These are phyloP conservation scores for Schrenkiella parvula DNA, from an alignment of 345 rosid genomes.

Conservation along the genomic window DNA sequence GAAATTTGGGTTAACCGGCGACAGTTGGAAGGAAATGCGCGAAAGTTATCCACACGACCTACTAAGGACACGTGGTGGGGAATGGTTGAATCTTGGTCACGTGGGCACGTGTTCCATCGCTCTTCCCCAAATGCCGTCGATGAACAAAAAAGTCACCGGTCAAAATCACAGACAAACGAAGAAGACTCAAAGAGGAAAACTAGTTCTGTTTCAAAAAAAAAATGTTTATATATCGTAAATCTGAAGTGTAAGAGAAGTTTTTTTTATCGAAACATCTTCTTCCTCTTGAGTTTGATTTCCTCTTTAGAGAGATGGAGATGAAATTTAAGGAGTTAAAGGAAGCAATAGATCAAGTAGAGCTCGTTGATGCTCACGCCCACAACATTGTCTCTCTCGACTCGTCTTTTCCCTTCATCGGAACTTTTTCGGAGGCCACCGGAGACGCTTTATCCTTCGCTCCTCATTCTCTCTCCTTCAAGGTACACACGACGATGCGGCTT, in stretches of 20 bases:
- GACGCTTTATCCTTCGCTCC: conserved; percentile 64
- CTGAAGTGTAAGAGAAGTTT: too few relatives aligned
- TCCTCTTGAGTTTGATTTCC: background rate
- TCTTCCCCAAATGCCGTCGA: background rate
- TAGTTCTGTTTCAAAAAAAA: too few relatives aligned
- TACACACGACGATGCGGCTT: too few relatives aligned
- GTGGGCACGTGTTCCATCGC: background rate
- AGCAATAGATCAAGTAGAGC: conserved; percentile 47
- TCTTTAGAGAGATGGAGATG: conserved; percentile 32
- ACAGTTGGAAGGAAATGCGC: background rate
- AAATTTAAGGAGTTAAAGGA: conserved; percentile 52
- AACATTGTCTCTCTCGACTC: conserved; percentile 73
- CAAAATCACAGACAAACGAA: background rate
- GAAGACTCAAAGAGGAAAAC: background rate
- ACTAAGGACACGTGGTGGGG: background rate
- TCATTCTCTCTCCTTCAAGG: conserved; percentile 86
- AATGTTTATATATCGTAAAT: too few relatives aligned
- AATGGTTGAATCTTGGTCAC: background rate
- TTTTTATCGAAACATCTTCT: background rate
- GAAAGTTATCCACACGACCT: background rate
- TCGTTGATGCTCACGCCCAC: conserved; percentile 86
- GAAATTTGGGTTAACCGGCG: too few relatives aligned
- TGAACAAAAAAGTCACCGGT: background rate
- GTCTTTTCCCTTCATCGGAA: conserved; percentile 57
- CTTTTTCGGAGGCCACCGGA: conserved; percentile 72